Conservation (phyloP, 108 stramenopile species). For the Hondaea fermentalgiana region DNA sequence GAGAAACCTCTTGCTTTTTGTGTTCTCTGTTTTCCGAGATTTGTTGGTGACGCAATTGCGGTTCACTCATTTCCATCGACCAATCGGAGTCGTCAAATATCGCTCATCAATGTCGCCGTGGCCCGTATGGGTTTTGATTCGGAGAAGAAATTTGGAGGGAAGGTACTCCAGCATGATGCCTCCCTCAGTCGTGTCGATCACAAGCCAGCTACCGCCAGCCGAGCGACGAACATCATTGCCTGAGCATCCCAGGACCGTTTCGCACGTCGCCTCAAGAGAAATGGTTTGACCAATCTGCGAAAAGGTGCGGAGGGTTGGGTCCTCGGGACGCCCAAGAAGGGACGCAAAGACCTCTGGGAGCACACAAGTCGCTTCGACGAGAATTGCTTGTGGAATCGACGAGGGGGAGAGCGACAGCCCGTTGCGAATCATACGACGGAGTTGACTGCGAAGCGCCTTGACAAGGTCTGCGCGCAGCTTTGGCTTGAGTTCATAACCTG, state of each 20-base stretch:
- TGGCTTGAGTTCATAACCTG: background rate
- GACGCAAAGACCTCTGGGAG: background rate
- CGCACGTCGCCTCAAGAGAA: background rate
- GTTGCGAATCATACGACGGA: background rate
- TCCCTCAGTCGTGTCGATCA: too few relatives aligned
- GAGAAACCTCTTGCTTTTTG: too few relatives aligned
- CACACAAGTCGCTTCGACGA: background rate
- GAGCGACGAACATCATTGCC: background rate
- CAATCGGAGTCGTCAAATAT: too few relatives aligned
- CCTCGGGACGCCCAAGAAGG: background rate
- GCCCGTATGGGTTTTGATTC: background rate
- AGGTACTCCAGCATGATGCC: background rate
- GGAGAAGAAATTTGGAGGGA: background rate
- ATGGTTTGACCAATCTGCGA: background rate
- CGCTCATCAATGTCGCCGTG: background rate
- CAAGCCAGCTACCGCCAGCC: background rate
- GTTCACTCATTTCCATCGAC: too few relatives aligned
- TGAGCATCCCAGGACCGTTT: background rate
- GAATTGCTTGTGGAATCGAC: background rate
- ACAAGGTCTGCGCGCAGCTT: background rate
- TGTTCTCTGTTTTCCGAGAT: too few relatives aligned
- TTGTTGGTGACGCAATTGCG: too few relatives aligned
- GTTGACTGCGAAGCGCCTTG: background rate
- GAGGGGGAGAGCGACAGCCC: background rate
- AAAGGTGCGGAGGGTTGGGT: background rate